phyloP scores from a whole-genome alignment of 1,284 basidiomycete species.

The Cutaneotrichosporon cutaneum region DNA sequence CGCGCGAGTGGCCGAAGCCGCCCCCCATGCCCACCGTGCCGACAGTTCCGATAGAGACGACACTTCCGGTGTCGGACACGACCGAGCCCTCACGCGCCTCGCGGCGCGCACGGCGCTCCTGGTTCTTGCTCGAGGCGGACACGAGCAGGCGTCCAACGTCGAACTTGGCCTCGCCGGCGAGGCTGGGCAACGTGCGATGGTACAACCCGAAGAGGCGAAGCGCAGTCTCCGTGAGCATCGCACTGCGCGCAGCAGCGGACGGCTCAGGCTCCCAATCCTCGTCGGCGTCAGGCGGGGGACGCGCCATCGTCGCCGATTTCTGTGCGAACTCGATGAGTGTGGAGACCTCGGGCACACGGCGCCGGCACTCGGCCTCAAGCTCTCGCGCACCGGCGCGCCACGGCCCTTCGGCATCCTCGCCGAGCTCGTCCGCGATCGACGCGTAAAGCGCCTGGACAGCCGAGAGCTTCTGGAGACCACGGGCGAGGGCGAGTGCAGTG shows the following conservation, averaged over 20 bases:
- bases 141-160: slow-evolving; percentile 78
- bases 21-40: slow-evolving; percentile 54
- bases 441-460: slow-evolving; percentile 60
- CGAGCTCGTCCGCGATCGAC: slow-evolving; percentile 60
- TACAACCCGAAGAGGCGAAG: slow-evolving; percentile 81
- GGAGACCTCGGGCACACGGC: slow-evolving; percentile 75
- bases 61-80: slow-evolving; percentile 45
- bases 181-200: slow-evolving; percentile 68
- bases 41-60: slow-evolving; percentile 46
- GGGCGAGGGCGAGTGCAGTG: slow-evolving; percentile 69
- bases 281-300: slow-evolving; percentile 36
- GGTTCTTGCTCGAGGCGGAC: slow-evolving; percentile 55
- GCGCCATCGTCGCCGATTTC: slow-evolving; percentile 51
- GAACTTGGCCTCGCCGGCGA: slow-evolving; percentile 75
- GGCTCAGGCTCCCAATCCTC: slow-evolving; percentile 48
- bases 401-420: slow-evolving; percentile 59
- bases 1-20: slow-evolving; percentile 52
- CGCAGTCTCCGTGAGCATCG: slow-evolving; percentile 72
- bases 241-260: slow-evolving; percentile 45
- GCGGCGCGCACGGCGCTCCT: slow-evolving; percentile 43
- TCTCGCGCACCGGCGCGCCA: slow-evolving; percentile 67
- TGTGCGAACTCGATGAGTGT: slow-evolving; percentile 77
- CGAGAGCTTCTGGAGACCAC: slow-evolving; percentile 69
- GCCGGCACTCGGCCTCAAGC: slow-evolving; percentile 70
- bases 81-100: slow-evolving; percentile 50